Evolutionary conservation across 345 rosid genomes (phyloP), one percentile per base, ranked within the genome.

Genomic region (Eucalyptus melliodora): DNA sequence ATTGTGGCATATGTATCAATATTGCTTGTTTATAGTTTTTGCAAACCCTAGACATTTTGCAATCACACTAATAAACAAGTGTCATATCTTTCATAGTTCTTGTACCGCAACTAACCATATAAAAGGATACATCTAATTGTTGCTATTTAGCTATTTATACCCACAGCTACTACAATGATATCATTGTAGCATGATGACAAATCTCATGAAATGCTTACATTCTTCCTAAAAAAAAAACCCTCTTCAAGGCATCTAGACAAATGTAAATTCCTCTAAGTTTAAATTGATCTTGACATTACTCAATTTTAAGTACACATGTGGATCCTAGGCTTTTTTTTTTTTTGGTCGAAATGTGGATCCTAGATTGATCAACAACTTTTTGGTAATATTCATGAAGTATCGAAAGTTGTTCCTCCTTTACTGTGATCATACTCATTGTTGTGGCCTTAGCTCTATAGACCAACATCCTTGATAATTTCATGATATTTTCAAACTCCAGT

Each of bases 41-140:
- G 30, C 12, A 9, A 23, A 56, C 6, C 6, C 6, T 56, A 23
- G 60, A 26, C 6, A 23, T 56, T 56, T 10, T 56, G 27, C 3
- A 56, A 24, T 24, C 13, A 23, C 13, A 24, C 62, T 56, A 56
- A 56, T 23, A 24, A 24, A 10, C 1, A 0, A 1, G 12, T 24
- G 13, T 24, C 3, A 56, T 56, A 23, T 56, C 6, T 56, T 56
- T 8, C 3, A 3, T 56, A 23, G 12, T 56, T 56, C 27, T 23
- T 56, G 13, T 23, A 10, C 13, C 6, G 1, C 30, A 56, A 56
- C 62, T 56, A 23, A 23, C 3, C 13, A 10, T 24, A 2, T 13
- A 56, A 56, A 24, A 9, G 30, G 30, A 56, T 24, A 23, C 13
- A 23, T 24, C 6, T 56, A 9, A 56, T 2, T 9, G 6, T 56